A percentile compares a stretch with the other conserved stretches of the same genome.
Conservation (phyloP, 2,329 filamentous ascomycete species). For the Monosporascus sp. region DNA sequence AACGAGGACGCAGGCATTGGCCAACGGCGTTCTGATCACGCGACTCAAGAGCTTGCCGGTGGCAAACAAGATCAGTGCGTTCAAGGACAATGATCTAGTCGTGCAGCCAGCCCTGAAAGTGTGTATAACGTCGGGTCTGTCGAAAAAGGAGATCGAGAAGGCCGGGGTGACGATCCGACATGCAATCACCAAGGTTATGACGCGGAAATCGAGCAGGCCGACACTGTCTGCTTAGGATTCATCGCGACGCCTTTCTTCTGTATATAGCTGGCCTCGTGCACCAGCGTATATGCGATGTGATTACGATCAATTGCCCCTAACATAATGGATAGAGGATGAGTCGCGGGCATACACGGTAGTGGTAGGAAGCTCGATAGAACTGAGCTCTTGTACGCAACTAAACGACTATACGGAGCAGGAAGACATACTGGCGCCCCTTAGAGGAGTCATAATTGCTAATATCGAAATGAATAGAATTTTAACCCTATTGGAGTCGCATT, state of each 20-base stretch:
- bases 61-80: slow-evolving; percentile 51
- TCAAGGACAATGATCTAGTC: slow-evolving; percentile 64
- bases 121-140: slow-evolving; percentile 80
- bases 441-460: neutral
- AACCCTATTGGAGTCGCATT: too few species aligned
- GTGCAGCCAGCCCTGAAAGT: slow-evolving; percentile 83
- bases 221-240: slow-evolving; percentile 28
- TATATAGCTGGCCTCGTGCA: neutral
- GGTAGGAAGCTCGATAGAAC: neutral
- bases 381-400: neutral
- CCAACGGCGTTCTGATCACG: slow-evolving; percentile 85
- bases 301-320: neutral
- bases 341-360: neutral
- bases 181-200: slow-evolving; percentile 89
- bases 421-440: neutral
- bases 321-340: neutral
- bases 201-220: slow-evolving; percentile 49
- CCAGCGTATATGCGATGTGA: too few species aligned
- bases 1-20: slow-evolving; percentile 54
- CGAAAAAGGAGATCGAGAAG: slow-evolving; percentile 94
- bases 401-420: neutral
- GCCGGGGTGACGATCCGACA: slow-evolving; percentile 82
- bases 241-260: slow-evolving; percentile 8
- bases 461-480: neutral
- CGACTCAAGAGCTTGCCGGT: slow-evolving; percentile 75